Evolutionary conservation across 495 filamentous ascomycete genomes (phyloP), one percentile per base, ranked within the genome.

Genomic region (Aspergillus heteromorphus): DNA sequence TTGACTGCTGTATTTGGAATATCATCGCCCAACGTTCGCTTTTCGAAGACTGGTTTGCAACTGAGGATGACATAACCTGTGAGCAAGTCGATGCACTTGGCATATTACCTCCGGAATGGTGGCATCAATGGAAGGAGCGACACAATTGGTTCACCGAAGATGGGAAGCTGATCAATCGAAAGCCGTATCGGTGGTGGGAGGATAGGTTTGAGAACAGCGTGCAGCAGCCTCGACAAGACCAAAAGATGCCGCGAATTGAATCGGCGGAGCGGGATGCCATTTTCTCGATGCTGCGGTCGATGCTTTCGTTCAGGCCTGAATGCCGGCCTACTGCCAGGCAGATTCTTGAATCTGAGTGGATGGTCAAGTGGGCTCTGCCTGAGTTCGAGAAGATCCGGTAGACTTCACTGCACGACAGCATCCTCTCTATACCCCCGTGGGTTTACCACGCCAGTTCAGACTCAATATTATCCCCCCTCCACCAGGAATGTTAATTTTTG

Each of bases 281-380:
- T 11, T 53, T 70, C 18, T 51, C 53, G 6, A 64, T 76, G 67
- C 21, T 77, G 53, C 49, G 64, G n/a, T 34, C 57, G 55, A 76
- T 78, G 71, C 63, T 78, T n/a, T 62, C 57, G 18, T 76, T 71
- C 42, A 67, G 59, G 40, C 72, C 74, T 2, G 65, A 65, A 20
- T 54, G 63, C 55, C 66, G 74, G n/a, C 60, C 59, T 36, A 63
- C 63, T 62, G 58, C 66, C 1, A 56, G 58, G 53, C 52, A 74
- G 19, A 54, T 73, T 38, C 59, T 74, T 6, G 53, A 68, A 17
- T 65, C 62, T 17, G 62, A 66, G 27, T 74, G 67, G 70, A 77
- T 73, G 70, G 54, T 60, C n/a, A 66, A 63, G 50, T 75, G 73
- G 73, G 71, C 72, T 48, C 16, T 75, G 30, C 71, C 66, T 52